These are phyloP conservation scores for Toxicodendron radicans DNA, from an alignment of 345 rosid species.

Conservation along the genomic window DNA sequence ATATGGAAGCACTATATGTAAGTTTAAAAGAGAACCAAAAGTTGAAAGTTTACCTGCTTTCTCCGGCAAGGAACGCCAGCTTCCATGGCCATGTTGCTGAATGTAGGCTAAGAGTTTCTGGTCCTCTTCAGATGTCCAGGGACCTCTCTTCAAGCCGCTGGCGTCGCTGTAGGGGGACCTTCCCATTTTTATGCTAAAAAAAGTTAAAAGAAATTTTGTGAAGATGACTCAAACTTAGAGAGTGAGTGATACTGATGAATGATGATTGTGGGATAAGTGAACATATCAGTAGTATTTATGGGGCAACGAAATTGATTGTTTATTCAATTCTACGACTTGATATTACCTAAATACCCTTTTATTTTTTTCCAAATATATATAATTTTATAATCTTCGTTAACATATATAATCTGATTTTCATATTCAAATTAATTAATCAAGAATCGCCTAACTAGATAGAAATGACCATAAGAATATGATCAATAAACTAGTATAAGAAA, in stretches of 20 bases:
- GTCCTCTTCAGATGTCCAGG: conserved; percentile 57
- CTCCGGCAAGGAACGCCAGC: conserved; percentile 50
- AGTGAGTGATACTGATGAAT: too few relatives aligned
- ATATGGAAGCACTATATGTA: too few relatives aligned
- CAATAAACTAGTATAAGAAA: too few relatives aligned
- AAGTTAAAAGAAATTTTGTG: not conserved
- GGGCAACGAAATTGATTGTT: not conserved
- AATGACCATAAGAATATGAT: too few relatives aligned
- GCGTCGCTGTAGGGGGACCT: conserved; percentile 32
- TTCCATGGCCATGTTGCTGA: conserved; percentile 46
- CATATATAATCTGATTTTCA: too few relatives aligned
- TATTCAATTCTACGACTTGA: too few relatives aligned
- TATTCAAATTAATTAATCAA: too few relatives aligned
- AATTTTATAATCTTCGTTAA: too few relatives aligned
- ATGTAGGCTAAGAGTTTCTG: conserved; percentile 41
- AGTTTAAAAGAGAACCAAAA: too few relatives aligned
- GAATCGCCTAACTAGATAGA: too few relatives aligned
- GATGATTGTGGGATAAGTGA: too few relatives aligned
- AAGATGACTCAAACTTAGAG: not conserved
- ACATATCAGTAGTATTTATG: not conserved
- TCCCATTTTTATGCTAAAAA: conserved; percentile 22
- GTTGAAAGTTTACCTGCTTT: conserved; percentile 40
- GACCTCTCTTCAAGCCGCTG: conserved; percentile 47
- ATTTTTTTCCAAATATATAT: too few relatives aligned
- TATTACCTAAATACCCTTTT: not conserved